Evolutionary conservation across 75 land plant species (phyloP).

Genomic region (Selaginella tamariscina): DNA sequence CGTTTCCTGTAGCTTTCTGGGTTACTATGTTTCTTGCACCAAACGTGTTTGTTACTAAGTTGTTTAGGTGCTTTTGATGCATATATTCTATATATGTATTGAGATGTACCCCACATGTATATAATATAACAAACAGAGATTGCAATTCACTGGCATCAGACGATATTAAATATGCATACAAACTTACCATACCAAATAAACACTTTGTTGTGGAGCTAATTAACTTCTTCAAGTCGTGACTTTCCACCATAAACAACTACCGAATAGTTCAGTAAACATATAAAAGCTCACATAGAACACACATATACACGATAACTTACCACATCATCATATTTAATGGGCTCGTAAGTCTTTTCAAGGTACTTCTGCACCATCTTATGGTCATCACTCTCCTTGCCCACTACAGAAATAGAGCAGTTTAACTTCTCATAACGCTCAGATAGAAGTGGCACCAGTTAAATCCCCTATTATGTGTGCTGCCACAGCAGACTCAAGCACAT

Average conservation of each 20-base stretch:
- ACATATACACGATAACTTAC: constrained; percentile 36
- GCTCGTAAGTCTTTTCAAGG: constrained; percentile 56
- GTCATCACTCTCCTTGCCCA: constrained; percentile 45
- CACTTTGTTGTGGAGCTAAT: constrained; percentile 47
- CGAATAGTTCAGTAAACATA: background rate
- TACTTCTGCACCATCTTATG: constrained; percentile 61
- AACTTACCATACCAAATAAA: constrained; percentile 70
- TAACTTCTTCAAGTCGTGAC: constrained; percentile 33
- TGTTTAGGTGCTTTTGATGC: no score
- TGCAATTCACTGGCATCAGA: no score
- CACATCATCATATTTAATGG: constrained; percentile 33
- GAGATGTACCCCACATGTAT: no score
- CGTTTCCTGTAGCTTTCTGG: background rate
- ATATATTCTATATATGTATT: no score
- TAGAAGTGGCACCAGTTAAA: constrained; percentile 44
- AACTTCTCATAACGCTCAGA: constrained; percentile 34
- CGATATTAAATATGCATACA: background rate
- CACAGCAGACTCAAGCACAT: constrained; percentile 30
- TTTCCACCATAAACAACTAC: constrained; percentile 37
- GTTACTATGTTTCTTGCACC: background rate
- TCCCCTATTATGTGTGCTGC: constrained; percentile 60
- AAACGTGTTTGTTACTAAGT: no score
- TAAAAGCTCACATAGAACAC: background rate
- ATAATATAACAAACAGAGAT: no score
- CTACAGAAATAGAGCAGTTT: constrained; percentile 34